Base-by-base conservation (phyloP, 192 early-diverging fungal species). In the Jimgerdemannia lactiflua region DNA sequence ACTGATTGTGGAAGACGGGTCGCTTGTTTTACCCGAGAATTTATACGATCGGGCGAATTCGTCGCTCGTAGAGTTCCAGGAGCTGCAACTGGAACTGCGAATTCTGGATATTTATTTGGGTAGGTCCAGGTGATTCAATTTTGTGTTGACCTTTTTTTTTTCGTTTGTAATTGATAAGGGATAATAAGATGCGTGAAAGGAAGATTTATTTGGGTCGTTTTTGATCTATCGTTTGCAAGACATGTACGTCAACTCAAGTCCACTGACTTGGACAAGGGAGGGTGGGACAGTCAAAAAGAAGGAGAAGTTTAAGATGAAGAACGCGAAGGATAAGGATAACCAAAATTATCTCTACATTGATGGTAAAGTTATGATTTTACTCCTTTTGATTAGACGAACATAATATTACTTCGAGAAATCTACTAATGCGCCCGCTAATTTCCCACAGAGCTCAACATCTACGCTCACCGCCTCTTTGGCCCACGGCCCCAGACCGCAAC, bases 401-500 rank as follows among this genome's bases (percentile, higher is more conserved):
- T 29, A 29, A 29, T 1, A 29, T 29, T 29, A 29, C 29, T 29
- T 29, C 29, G 29, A 29, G 29, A 29, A 29, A 4, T 65, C 39
- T 14, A 67, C 68, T 71, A 18, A 63, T 49, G 19, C 4, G 20
- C 41, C 1, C 18, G 42, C 3, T 18, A 42, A 4, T 9, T 4
- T 29, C 39, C 29, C 39, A 44, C 79, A 89, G 88, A 83, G 8
- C 75, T 88, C 10, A 84, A 83, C 41, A 79, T 90, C 41, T 83
- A 88, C 65, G 90, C 86, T 4, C 91, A 93, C 78, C 85, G 91
- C 41, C 71, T 94, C 2, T 93, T 89, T 74, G 94, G 92, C 4
- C 92, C 90, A 3, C 74, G 84, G 4, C 94, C 94, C 17, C 86
- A 87, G 49, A 89, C 77, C 18, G 72, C 83, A 3, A 88, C 88